Percentiles rank a stretch among this genome's conserved stretches.
These are phyloP conservation scores for Trichoderma cornu-damae DNA, from an alignment of 2,329 filamentous ascomycete species.

Conservation along the genomic window DNA sequence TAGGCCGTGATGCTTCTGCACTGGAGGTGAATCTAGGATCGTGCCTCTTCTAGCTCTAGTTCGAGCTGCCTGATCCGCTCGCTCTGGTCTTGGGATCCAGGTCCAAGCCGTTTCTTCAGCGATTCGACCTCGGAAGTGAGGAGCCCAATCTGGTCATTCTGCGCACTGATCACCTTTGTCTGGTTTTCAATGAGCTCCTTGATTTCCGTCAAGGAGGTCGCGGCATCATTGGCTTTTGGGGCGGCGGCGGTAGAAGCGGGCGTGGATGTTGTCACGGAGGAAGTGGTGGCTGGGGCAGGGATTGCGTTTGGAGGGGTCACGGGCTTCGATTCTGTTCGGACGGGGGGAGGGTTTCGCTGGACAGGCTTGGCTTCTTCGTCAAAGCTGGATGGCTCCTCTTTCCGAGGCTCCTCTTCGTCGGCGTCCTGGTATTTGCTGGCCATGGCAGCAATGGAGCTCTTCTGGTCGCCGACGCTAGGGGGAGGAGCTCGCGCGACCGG, in stretches of 20 bases:
- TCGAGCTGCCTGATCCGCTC: slow-evolving; percentile 64
- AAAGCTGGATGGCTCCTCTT: slow-evolving; percentile 72
- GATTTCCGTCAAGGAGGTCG: slow-evolving; percentile 68
- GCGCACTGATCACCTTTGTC: slow-evolving; percentile 68
- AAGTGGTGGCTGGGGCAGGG: slow-evolving; percentile 16
- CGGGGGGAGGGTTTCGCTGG: slow-evolving; percentile 49
- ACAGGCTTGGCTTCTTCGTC: slow-evolving; percentile 76
- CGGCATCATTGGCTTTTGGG: slow-evolving; percentile 40
- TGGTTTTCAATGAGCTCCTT: slow-evolving; percentile 72
- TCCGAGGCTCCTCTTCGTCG: slow-evolving; percentile 49
- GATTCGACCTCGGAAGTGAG: slow-evolving; percentile 71
- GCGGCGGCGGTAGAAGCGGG: slow-evolving; percentile 31
- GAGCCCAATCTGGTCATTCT: slow-evolving; percentile 68
- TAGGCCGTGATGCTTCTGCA: not conserved
- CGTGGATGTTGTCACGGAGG: slow-evolving; percentile 30
- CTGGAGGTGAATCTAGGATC: slow-evolving; percentile 41
- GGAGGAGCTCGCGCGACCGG: slow-evolving; percentile 45
- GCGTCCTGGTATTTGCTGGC: slow-evolving; percentile 78
- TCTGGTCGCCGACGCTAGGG: slow-evolving; percentile 75
- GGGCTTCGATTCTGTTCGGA: slow-evolving; percentile 39
- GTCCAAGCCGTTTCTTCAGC: slow-evolving; percentile 69
- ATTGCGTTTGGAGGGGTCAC: slow-evolving; percentile 33
- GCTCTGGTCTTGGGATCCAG: slow-evolving; percentile 55
- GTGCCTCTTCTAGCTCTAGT: slow-evolving; percentile 59
- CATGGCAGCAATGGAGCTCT: slow-evolving; percentile 77